A percentile compares a stretch with the other conserved stretches of the same genome.
These are phyloP conservation scores for Saturnispora galanensis DNA, from an alignment of 805 yeast species.

Conservation along the genomic window DNA sequence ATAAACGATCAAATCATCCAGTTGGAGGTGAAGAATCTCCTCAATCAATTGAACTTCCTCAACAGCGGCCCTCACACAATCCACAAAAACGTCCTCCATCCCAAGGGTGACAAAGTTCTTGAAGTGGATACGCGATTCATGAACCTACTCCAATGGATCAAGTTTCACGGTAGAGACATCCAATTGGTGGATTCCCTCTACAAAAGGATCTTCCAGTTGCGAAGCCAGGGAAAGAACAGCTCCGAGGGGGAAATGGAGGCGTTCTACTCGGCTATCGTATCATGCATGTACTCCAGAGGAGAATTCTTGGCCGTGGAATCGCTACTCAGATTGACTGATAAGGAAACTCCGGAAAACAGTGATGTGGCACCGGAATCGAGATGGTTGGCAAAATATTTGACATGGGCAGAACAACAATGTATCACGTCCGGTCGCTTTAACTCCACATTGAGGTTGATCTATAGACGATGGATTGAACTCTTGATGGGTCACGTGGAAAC, in stretches of 20 bases:
- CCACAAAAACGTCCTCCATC: constrained; percentile 6
- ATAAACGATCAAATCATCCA: constrained; percentile 22
- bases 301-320: neutral
- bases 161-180: constrained; percentile 31
- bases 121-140: constrained; percentile 16
- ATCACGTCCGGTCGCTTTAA: no score
- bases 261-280: constrained; percentile 1
- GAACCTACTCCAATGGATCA: constrained; percentile 31
- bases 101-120: constrained; percentile 14
- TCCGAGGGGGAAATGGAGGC: neutral
- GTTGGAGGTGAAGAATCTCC: constrained; percentile 21
- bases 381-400: no score
- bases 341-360: neutral
- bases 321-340: constrained; percentile 1
- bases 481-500: no score
- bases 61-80: constrained; percentile 4
- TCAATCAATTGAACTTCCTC: constrained; percentile 18
- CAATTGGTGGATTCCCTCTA: constrained; percentile 35
- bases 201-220: constrained; percentile 28
- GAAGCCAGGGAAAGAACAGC: constrained; percentile 15
- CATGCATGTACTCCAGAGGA: neutral
- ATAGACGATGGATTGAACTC: no score
- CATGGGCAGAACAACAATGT: no score
- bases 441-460: no score
- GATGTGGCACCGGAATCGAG: no score